A percentile compares a stretch with the other conserved stretches of the same genome.
phyloP scores from a whole-genome alignment of 768 basidiomycete species.

The Plicaturopsis crispa region DNA sequence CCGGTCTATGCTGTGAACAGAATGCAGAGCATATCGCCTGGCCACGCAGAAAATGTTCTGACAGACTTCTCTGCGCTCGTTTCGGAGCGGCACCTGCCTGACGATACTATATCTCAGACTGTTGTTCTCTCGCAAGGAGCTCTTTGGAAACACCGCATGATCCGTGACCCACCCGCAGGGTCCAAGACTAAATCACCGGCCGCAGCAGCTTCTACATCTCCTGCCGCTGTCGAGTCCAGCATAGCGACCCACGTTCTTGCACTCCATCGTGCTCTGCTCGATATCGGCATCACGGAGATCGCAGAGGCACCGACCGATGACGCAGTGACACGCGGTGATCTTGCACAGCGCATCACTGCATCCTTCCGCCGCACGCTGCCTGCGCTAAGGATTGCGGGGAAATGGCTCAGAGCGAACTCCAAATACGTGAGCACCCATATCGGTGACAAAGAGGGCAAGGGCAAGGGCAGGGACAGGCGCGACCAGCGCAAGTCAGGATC shows the following conservation, averaged over 20 bases:
- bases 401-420: slow-evolving; percentile 80
- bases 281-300: slow-evolving; percentile 59
- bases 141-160: slow-evolving; percentile 78
- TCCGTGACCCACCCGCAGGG: slow-evolving; percentile 37
- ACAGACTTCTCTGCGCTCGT: slow-evolving; percentile 56
- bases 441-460: slow-evolving; percentile 23
- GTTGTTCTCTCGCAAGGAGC: slow-evolving; percentile 73
- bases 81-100: slow-evolving; percentile 60
- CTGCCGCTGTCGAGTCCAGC: slow-evolving; percentile 46
- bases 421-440: slow-evolving; percentile 52
- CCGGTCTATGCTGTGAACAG: no score
- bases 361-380: slow-evolving; percentile 81
- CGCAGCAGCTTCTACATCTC: slow-evolving; percentile 13
- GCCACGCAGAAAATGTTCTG: slow-evolving; percentile 39
- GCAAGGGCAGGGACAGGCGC: slow-evolving; percentile 17
- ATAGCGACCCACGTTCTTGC: slow-evolving; percentile 64
- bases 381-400: slow-evolving; percentile 78
- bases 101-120: slow-evolving; percentile 69
- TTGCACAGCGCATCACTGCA: slow-evolving; percentile 81
- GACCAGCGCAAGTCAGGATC: slow-evolving; percentile 22
- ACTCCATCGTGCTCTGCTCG: slow-evolving; percentile 54
- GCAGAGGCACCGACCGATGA: slow-evolving; percentile 48
- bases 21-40: slow-evolving; percentile 38
- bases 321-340: slow-evolving; percentile 40
- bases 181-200: slow-evolving; percentile 16